Evolutionary conservation across 805 yeast genomes (phyloP).

Genomic region (Candida manassasensis): DNA sequence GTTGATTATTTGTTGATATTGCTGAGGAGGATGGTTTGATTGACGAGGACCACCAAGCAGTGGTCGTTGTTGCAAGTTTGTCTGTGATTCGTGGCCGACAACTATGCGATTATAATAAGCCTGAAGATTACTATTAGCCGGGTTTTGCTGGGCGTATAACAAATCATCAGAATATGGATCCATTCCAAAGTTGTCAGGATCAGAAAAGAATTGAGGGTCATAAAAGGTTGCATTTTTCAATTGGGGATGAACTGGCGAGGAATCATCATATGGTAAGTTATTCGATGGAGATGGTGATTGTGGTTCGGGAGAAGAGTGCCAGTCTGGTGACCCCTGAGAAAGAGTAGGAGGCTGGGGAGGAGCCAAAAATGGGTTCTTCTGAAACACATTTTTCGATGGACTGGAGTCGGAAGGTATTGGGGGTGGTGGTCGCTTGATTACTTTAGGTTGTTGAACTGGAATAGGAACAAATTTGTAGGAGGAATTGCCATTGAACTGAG

Average conservation of each 20-base stretch:
- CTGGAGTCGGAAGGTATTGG: slow-evolving; percentile 7
- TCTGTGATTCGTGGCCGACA: neutral
- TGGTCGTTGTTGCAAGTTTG: slow-evolving; percentile 3
- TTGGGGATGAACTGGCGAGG: slow-evolving; percentile 24
- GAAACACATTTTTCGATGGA: neutral
- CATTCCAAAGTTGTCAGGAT: slow-evolving; percentile 11
- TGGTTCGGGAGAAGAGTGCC: slow-evolving; percentile 37
- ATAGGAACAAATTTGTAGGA: slow-evolving; percentile 31
- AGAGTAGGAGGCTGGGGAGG: slow-evolving; percentile 35
- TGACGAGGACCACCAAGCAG: neutral
- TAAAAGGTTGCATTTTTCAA: slow-evolving; percentile 22
- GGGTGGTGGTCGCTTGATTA: slow-evolving; percentile 5
- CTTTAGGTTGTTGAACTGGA: slow-evolving; percentile 35
- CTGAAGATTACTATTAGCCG: neutral
- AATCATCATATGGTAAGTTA: slow-evolving; percentile 8
- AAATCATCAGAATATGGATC: neutral
- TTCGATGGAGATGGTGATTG: slow-evolving; percentile 29
- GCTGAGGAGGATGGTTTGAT: slow-evolving; percentile 1
- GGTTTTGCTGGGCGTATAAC: slow-evolving; percentile 5
- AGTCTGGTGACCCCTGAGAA: slow-evolving; percentile 32
- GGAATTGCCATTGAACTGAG: neutral
- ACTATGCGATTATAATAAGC: too few relatives aligned
- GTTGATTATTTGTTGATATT: neutral
- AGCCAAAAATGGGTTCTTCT: slow-evolving; percentile 17
- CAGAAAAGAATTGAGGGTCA: slow-evolving; percentile 39